Percentiles rank a stretch among this genome's conserved stretches.
Evolutionary conservation across 1,284 basidiomycete genomes (phyloP).

Genomic region (Heterobasidion irregulare): DNA sequence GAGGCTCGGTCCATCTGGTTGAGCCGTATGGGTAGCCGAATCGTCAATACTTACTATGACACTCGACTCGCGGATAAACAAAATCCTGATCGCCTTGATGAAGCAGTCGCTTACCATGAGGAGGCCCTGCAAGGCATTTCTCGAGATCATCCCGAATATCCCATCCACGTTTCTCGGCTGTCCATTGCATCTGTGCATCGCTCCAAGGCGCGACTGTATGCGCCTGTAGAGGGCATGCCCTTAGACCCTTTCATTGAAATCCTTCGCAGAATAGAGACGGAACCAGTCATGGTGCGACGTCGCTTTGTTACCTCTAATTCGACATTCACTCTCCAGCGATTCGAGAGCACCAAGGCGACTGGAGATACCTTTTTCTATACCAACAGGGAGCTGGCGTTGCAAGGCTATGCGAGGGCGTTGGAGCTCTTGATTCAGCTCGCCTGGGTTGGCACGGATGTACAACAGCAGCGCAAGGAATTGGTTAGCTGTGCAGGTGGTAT

Average conservation of each 20-base stretch:
- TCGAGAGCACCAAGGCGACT: neutral
- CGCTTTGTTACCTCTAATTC: too few relatives aligned
- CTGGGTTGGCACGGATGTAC: neutral
- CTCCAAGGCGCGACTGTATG: too few relatives aligned
- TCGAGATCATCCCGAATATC: neutral
- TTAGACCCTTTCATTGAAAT: too few relatives aligned
- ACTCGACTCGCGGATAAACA: neutral
- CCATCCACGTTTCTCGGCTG: too few relatives aligned
- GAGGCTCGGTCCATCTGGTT: neutral
- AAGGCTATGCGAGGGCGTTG: too few relatives aligned
- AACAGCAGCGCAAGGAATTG: neutral
- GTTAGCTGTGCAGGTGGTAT: neutral
- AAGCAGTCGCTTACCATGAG: neutral
- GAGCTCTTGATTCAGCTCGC: neutral
- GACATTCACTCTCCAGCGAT: too few relatives aligned
- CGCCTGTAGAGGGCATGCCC: too few relatives aligned
- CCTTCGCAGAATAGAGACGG: too few relatives aligned
- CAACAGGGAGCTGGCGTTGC: too few relatives aligned
- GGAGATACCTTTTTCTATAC: neutral
- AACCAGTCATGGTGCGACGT: too few relatives aligned
- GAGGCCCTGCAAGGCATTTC: neutral
- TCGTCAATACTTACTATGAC: neutral
- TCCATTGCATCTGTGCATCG: too few relatives aligned
- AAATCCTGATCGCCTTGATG: neutral
- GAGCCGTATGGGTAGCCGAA: neutral